Conservation (phyloP, 768 basidiomycete species). For the Polyporus arcularius region DNA sequence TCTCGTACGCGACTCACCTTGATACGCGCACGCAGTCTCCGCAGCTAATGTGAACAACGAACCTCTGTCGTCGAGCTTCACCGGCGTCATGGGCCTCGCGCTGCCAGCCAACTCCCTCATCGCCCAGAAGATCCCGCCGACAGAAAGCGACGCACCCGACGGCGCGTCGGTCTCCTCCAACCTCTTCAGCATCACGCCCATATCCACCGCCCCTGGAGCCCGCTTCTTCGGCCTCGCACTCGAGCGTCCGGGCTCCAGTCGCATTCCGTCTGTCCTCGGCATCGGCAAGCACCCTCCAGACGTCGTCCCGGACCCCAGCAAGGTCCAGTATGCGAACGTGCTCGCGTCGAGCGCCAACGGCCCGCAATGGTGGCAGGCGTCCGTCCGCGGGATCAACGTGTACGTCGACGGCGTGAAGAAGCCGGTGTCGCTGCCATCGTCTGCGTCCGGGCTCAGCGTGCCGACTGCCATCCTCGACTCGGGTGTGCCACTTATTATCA, state of each 20-base stretch:
- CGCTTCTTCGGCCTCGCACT: slow-evolving; percentile 72
- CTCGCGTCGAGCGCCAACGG: slow-evolving; percentile 40
- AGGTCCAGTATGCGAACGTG: slow-evolving; percentile 51
- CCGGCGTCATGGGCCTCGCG: slow-evolving; percentile 74
- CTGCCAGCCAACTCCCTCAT: slow-evolving; percentile 76
- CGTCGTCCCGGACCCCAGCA: slow-evolving; percentile 53
- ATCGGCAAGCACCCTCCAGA: slow-evolving; percentile 66
- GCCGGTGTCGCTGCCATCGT: slow-evolving; percentile 42
- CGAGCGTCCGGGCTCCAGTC: slow-evolving; percentile 61
- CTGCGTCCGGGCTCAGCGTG: slow-evolving; percentile 37
- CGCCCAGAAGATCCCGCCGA: slow-evolving; percentile 48
- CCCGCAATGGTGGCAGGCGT: slow-evolving; percentile 63
- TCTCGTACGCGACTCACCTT: neutral
- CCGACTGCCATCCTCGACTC: slow-evolving; percentile 76
- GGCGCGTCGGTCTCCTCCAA: slow-evolving; percentile 72
- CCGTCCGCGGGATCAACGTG: slow-evolving; percentile 58
- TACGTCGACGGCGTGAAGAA: slow-evolving; percentile 49
- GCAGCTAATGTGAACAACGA: slow-evolving; percentile 56
- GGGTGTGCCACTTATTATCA: slow-evolving; percentile 67
- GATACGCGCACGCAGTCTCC: slow-evolving; percentile 46
- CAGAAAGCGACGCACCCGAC: slow-evolving; percentile 51
- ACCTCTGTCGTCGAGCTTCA: slow-evolving; percentile 56
- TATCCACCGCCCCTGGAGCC: slow-evolving; percentile 49
- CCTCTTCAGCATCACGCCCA: slow-evolving; percentile 66
- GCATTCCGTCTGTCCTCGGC: slow-evolving; percentile 60